phyloP scores from a whole-genome alignment of 768 basidiomycete species.

The Tricholoma matsutake region DNA sequence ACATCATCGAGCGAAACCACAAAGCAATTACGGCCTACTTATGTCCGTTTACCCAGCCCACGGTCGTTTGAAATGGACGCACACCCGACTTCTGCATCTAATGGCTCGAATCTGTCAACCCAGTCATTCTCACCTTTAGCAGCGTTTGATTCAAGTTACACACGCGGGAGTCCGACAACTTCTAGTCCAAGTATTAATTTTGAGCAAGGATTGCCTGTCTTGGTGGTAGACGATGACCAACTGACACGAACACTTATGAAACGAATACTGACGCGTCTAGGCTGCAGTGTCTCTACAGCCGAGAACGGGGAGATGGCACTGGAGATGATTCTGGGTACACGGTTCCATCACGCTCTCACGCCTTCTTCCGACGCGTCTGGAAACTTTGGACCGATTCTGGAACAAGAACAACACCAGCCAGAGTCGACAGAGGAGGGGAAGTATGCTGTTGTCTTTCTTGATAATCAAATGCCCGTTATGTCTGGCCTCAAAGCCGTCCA shows the following conservation, averaged over 20 bases:
- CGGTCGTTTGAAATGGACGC: constrained; percentile 29
- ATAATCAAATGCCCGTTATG: constrained; percentile 74
- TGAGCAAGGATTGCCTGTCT: constrained; percentile 55
- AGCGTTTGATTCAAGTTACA: constrained; percentile 36
- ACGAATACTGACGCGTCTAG: constrained; percentile 72
- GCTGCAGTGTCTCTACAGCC: constrained; percentile 74
- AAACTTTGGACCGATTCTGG: constrained; percentile 35
- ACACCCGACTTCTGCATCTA: constrained; percentile 19
- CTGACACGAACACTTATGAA: constrained; percentile 81
- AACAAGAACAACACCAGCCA: constrained; percentile 25
- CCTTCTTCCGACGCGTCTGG: constrained; percentile 39
- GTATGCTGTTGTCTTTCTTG: constrained; percentile 50
- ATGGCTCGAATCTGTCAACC: constrained; percentile 19
- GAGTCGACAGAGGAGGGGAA: constrained; percentile 30
- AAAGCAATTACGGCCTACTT: constrained; percentile 31
- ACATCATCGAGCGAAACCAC: neutral
- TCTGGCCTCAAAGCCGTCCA: constrained; percentile 68
- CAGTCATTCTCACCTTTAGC: constrained; percentile 29
- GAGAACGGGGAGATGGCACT: constrained; percentile 82
- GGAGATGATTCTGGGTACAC: constrained; percentile 59
- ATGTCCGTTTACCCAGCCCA: constrained; percentile 34
- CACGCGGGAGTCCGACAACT: constrained; percentile 36
- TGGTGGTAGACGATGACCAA: constrained; percentile 83
- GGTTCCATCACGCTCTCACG: constrained; percentile 24
- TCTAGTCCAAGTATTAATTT: constrained; percentile 37